Evolutionary conservation across 306 rosid species (phyloP).

Genomic region (Rosa multiflora): DNA sequence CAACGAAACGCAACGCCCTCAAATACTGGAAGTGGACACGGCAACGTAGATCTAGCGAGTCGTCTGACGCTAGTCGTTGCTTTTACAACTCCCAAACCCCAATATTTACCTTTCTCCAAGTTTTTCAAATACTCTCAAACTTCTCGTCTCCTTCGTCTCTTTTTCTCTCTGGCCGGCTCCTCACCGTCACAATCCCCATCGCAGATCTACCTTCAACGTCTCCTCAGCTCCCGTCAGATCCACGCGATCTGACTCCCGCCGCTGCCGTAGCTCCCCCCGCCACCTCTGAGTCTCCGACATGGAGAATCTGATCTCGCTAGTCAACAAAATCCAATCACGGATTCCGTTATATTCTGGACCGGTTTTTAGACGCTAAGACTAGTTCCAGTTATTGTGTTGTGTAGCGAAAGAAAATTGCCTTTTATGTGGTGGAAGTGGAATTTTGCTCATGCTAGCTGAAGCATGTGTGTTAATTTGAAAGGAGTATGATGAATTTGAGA

Average conservation of each 20-base stretch:
- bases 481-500: neutral
- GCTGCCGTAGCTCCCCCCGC: neutral
- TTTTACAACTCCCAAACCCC: neutral
- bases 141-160: constrained; percentile 4
- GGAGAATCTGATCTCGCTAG: constrained; percentile 85
- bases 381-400: neutral
- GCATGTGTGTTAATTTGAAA: neutral
- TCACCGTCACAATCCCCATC: neutral
- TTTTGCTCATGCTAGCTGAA: neutral
- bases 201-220: neutral
- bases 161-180: constrained; percentile 10
- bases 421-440: neutral
- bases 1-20: too few relatives aligned
- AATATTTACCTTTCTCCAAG: constrained; percentile 19
- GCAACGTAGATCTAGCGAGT: constrained; percentile 19
- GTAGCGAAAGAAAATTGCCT: neutral
- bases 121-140: neutral
- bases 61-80: neutral
- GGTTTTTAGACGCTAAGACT: neutral
- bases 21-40: constrained; percentile 3
- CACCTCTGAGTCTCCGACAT: constrained; percentile 24
- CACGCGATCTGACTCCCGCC: constrained; percentile 32
- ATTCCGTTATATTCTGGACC: too few relatives aligned
- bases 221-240: constrained; percentile 32
- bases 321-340: constrained; percentile 69